Conservation (phyloP, 2,329 filamentous ascomycete genomes). For the Penicillium janthinellum region DNA sequence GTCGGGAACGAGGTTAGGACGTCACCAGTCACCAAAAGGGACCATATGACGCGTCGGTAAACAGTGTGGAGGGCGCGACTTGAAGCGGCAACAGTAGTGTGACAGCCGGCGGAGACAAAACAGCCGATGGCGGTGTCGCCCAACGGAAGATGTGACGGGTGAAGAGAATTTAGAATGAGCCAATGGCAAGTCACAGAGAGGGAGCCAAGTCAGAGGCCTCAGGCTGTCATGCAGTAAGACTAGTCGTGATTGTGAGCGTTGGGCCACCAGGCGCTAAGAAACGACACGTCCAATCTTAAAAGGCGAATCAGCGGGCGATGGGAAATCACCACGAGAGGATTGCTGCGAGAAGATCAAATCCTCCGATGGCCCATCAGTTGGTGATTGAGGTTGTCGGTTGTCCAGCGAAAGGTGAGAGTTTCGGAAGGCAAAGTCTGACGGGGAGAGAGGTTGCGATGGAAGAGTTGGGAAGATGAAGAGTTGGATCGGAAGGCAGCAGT, state of each 20-base stretch:
- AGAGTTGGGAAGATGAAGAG: background rate
- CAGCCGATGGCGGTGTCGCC: conserved; percentile 11
- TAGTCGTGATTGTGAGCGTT: conserved; percentile 19
- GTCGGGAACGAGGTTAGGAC: conserved; percentile 9
- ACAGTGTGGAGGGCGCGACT: conserved; percentile 16
- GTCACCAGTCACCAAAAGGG: conserved; percentile 20
- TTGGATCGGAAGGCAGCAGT: background rate
- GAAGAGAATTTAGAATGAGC: conserved; percentile 20
- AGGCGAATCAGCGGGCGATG: conserved; percentile 20
- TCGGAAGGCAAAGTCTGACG: background rate
- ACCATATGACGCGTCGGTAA: conserved; percentile 34
- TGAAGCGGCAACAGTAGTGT: conserved; percentile 7
- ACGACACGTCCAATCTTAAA: conserved; percentile 18
- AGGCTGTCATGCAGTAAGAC: conserved; percentile 1
- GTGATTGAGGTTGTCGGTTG: background rate
- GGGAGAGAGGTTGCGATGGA: background rate
- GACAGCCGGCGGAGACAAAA: conserved; percentile 12
- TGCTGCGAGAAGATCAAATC: background rate
- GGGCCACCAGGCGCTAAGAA: conserved; percentile 33
- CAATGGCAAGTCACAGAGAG: conserved; percentile 18
- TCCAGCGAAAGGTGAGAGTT: background rate
- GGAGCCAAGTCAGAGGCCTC: conserved; percentile 3
- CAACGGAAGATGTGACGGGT: conserved; percentile 6
- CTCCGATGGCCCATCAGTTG: conserved; percentile 1
- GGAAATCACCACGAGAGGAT: conserved; percentile 14